Evolutionary conservation across 1,139 yeast genomes (phyloP).

Genomic region (Protomyces inouyei): DNA sequence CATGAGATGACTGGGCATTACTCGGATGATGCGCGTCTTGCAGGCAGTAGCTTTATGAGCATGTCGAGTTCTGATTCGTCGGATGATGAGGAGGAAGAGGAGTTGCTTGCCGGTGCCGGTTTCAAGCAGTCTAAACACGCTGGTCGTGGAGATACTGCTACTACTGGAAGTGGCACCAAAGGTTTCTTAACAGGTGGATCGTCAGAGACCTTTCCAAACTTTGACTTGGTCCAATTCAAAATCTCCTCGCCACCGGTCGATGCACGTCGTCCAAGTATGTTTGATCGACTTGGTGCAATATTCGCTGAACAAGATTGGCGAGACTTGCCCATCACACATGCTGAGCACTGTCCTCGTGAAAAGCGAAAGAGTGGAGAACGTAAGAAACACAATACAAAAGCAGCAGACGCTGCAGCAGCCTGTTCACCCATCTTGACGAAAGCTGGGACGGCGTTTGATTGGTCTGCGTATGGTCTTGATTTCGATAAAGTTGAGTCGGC

Average conservation of each 20-base stretch:
- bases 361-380: neutral
- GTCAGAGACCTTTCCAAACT: neutral
- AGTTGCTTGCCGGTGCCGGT: no score
- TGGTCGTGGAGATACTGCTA: neutral
- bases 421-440: neutral
- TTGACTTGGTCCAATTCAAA: neutral
- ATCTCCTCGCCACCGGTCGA: neutral
- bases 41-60: neutral
- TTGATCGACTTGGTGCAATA: neutral
- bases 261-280: neutral
- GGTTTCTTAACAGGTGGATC: no score
- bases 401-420: neutral
- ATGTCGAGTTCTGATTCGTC: neutral
- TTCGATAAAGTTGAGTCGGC: neutral
- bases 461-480: neutral
- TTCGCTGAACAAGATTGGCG: neutral
- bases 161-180: no score
- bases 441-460: neutral
- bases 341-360: neutral
- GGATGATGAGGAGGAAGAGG: neutral
- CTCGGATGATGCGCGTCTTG: neutral
- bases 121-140: neutral
- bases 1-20: neutral
- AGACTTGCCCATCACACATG: neutral
- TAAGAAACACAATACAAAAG: no score